These are phyloP conservation scores for Trypanosoma caninum DNA, from an alignment of 208 protist species.

Conservation along the genomic window DNA sequence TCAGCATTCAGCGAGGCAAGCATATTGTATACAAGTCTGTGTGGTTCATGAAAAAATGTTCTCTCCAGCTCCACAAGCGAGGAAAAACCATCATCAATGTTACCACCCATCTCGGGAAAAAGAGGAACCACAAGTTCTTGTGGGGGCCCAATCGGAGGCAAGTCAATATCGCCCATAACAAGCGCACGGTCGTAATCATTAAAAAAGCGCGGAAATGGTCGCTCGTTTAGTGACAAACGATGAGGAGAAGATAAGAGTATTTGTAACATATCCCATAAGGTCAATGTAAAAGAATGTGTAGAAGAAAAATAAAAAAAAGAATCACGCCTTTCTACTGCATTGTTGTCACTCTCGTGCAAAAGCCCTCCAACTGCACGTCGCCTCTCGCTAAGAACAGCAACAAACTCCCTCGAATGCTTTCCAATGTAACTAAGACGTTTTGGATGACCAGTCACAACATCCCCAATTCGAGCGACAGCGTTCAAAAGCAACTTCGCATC, in stretches of 20 bases:
- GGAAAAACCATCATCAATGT: conserved; percentile 22
- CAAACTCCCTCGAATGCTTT: conserved; percentile 34
- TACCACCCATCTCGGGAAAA: conserved; percentile 13
- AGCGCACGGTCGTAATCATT: conserved; percentile 31
- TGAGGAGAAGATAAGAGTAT: conserved; percentile 36
- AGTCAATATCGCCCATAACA: conserved; percentile 29
- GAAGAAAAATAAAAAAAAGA: background rate
- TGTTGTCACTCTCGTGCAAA: background rate
- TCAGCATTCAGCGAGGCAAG: conserved; percentile 64
- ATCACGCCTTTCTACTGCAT: background rate
- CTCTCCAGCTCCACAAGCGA: conserved; percentile 34
- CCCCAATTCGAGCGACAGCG: conserved; percentile 30
- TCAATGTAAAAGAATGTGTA: conserved; percentile 1
- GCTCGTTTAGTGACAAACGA: conserved; percentile 42
- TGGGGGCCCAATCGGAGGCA: conserved; percentile 44
- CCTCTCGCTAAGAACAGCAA: conserved; percentile 14
- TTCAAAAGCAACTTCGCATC: conserved; percentile 21
- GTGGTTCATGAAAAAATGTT: conserved; percentile 51
- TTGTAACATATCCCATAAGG: conserved; percentile 41
- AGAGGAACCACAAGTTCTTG: conserved; percentile 29
- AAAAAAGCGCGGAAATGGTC: conserved; percentile 50
- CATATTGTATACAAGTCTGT: conserved; percentile 66
- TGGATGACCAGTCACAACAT: conserved; percentile 55
- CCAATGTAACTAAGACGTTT: conserved; percentile 48
- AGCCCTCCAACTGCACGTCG: conserved; percentile 15